phyloP scores from a whole-genome alignment of 306 rosid species.

The Vicia villosa region DNA sequence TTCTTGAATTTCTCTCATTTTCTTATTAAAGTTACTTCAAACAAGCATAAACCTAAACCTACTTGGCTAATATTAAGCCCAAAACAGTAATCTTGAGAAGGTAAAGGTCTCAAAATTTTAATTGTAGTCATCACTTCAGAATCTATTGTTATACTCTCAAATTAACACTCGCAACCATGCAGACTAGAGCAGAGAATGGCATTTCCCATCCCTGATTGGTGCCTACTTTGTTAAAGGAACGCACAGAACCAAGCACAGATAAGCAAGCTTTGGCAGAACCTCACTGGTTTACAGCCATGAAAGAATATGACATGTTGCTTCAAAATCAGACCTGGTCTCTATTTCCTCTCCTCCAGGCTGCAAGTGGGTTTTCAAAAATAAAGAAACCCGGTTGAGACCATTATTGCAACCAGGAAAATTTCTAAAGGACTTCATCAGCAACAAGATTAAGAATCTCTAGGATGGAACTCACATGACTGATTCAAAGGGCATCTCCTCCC shows the following conservation, averaged over 20 bases:
- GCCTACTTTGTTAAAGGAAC: neutral
- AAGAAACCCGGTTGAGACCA: neutral
- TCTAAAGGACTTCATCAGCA: neutral
- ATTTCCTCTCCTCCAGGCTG: neutral
- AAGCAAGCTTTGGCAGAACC: neutral
- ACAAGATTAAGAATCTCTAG: neutral
- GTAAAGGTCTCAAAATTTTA: constrained; percentile 28
- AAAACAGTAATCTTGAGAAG: constrained; percentile 20
- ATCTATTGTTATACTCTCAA: neutral
- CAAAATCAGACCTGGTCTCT: neutral
- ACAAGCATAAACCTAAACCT: constrained; percentile 18
- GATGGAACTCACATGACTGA: neutral
- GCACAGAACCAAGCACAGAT: neutral
- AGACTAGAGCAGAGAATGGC: neutral
- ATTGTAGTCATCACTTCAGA: constrained; percentile 27
- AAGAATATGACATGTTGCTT: neutral
- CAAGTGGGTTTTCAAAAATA: neutral
- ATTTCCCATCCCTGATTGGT: neutral
- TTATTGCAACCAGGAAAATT: neutral
- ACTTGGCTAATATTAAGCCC: constrained; percentile 2
- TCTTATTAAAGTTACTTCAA: neutral
- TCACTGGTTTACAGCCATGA: neutral
- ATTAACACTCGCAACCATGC: neutral
- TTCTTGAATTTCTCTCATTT: neutral
- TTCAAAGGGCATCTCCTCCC: neutral